A percentile compares a stretch with the other conserved stretches of the same genome.
Conservation (phyloP, 2,329 filamentous ascomycete species). For the Fusarium cyanostomum region DNA sequence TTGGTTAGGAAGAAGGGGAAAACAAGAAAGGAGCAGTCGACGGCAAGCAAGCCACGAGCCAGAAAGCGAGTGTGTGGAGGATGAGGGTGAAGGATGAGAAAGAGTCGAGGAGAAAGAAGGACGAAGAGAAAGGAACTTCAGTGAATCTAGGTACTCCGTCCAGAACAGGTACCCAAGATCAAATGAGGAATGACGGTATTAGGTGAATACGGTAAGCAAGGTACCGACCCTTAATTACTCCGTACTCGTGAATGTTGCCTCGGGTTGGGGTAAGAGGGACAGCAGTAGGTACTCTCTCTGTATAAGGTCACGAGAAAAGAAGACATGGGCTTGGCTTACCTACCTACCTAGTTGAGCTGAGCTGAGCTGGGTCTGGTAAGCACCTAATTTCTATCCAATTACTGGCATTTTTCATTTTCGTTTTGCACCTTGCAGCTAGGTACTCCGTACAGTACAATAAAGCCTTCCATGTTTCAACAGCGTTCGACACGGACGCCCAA, state of each 20-base stretch:
- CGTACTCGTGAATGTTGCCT: neutral
- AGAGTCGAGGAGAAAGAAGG: slow-evolving; percentile 22
- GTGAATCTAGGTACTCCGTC: slow-evolving; percentile 1
- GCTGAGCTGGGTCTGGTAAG: slow-evolving; percentile 19
- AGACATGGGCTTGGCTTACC: neutral
- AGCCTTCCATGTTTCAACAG: slow-evolving; percentile 34
- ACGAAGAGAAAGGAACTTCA: slow-evolving; percentile 6
- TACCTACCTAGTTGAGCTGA: neutral
- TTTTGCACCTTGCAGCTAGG: neutral
- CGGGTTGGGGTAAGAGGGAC: neutral
- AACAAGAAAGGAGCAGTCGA: slow-evolving; percentile 25
- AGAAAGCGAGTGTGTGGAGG: slow-evolving; percentile 27
- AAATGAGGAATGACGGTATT: slow-evolving; percentile 25
- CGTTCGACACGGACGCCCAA: neutral
- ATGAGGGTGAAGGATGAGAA: slow-evolving; percentile 16
- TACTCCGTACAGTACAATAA: neutral
- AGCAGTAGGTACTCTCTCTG: too few relatives aligned
- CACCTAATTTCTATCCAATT: neutral
- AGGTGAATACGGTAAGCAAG: slow-evolving; percentile 25
- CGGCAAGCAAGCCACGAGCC: slow-evolving; percentile 4
- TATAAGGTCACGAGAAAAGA: neutral
- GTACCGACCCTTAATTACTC: slow-evolving; percentile 4
- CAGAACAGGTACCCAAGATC: slow-evolving; percentile 2
- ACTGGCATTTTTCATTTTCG: neutral
- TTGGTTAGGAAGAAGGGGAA: slow-evolving; percentile 7